phyloP scores from a whole-genome alignment of 768 basidiomycete genomes.

The Fibroporia radiculosa region DNA sequence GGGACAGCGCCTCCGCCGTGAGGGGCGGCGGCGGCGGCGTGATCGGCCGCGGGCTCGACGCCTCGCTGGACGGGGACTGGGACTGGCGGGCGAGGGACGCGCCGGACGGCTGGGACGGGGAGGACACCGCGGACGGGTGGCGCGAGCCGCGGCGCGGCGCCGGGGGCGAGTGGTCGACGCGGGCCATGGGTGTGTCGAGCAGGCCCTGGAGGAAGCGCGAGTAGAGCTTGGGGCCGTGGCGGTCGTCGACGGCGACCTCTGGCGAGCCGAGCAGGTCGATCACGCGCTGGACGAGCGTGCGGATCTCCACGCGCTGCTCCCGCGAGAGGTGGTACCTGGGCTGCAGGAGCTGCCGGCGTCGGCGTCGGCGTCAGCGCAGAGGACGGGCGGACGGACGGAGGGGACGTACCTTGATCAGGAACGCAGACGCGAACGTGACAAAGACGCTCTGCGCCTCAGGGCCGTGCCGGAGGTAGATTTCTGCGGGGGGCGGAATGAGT shows the following conservation, averaged over 20 bases:
- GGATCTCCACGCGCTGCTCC: conserved; percentile 56
- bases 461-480: conserved; percentile 56
- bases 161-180: conserved; percentile 11
- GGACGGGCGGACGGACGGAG: neutral
- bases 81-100: conserved; percentile 1
- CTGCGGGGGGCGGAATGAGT: conserved; percentile 22
- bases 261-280: conserved; percentile 61
- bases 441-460: conserved; percentile 79
- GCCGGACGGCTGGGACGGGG: neutral
- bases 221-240: conserved; percentile 75
- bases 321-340: conserved; percentile 63
- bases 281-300: conserved; percentile 53
- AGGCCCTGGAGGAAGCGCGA: conserved; percentile 71
- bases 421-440: conserved; percentile 73
- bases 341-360: conserved; percentile 58
- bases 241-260: conserved; percentile 71
- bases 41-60: neutral
- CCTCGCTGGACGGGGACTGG: conserved; percentile 2
- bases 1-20: too few relatives aligned
- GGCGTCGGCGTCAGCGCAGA: neutral
- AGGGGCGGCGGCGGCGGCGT: neutral
- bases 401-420: conserved; percentile 62
- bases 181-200: conserved; percentile 31
- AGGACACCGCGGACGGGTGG: neutral
- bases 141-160: conserved; percentile 5